Base-by-base conservation (phyloP, 164 flowering plant genomes). In the Magnolia changhungtana region DNA sequence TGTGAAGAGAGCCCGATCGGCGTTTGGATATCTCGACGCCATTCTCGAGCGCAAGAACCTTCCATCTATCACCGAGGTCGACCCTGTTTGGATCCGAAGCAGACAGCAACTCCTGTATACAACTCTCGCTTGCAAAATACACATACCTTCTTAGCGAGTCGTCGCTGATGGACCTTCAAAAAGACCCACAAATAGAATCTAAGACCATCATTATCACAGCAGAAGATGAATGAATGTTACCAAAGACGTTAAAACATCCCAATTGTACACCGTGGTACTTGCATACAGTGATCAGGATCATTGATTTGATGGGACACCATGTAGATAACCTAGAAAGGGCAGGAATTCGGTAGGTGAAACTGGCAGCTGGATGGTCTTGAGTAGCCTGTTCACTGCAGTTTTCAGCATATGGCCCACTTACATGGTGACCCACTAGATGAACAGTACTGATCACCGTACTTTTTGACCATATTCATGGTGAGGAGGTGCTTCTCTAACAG, bases 11-110 rank as follows among this genome's bases (percentile, higher is more conserved):
- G 13, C 90, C 90, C 0, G 92, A 89, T 52, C 91, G 69, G 11
- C 92, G 85, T 71, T 91, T 93, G 0, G 96, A 93, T 77, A 93
- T 88, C 86, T 93, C 92, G 7, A 88, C 91, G 2, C 94, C 95
- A n/a, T 88, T 84, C 14, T 89, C 89, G 16, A 84, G 69, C 0
- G 82, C 80, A 0, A 89, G 78, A 72, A 92, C 76, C 78, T 92
- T 90, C 98, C 96, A 91, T 10, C 8, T 19, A 29, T 23, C 67
- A 11, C 80, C 79, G 69, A 78, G 77, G 1, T 78, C 84, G 50
- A 66, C 76, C 73, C 81, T 81, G 75, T 83, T 83, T 0, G 88
- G 74, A 37, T 84, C 90, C 1, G 98, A 91, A 68, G 96, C 96
- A 0, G 95, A 85, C 16, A 93, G 77, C 65, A 93, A 74, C 77